Evolutionary conservation across 345 rosid species (phyloP).

Genomic region (Citrus trifoliata): DNA sequence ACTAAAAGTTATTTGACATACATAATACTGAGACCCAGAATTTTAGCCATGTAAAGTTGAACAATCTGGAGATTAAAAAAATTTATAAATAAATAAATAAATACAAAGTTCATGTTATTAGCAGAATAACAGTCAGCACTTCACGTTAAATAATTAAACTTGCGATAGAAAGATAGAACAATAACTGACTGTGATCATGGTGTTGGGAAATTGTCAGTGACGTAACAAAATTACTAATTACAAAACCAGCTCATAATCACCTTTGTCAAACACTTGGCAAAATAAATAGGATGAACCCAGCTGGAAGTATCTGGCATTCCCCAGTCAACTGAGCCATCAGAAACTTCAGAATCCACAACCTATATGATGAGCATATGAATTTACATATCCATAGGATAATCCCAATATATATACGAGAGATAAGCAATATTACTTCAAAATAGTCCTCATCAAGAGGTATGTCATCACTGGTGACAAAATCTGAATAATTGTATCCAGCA

Average conservation of each 20-base stretch:
- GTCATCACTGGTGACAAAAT: conserved; percentile 40
- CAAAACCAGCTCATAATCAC: conserved; percentile 34
- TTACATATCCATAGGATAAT: background rate
- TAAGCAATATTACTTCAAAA: conserved; percentile 59
- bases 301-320: conserved; percentile 77
- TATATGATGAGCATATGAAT: conserved; percentile 24
- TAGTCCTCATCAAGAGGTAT: conserved; percentile 57
- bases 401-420: conserved; percentile 4
- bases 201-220: background rate
- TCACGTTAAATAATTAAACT: background rate
- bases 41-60: background rate
- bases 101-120: background rate
- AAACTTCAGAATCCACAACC: conserved; percentile 67
- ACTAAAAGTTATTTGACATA: no score
- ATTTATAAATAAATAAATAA: no score
- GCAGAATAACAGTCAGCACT: background rate
- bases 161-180: background rate
- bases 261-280: conserved; percentile 85
- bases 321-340: conserved; percentile 73
- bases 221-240: background rate
- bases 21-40: background rate
- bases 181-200: background rate
- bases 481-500: conserved; percentile 48
- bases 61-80: background rate
- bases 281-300: conserved; percentile 76